Conservation (phyloP, 2,329 filamentous ascomycete genomes). For the Onygena corvina region DNA sequence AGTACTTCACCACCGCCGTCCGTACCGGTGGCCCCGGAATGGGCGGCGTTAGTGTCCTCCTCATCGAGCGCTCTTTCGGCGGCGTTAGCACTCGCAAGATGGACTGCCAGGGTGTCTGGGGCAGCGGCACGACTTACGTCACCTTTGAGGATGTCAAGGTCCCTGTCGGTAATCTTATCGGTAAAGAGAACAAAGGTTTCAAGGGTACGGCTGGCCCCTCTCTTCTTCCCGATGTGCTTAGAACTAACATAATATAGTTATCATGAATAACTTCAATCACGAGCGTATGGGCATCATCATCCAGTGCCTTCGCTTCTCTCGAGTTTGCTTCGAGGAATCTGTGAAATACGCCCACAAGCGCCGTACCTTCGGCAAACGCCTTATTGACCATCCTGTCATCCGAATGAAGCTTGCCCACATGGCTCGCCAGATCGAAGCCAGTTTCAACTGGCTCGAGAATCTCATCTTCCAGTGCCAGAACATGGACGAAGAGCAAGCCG, state of each 20-base stretch:
- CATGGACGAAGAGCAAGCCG: conserved; percentile 91
- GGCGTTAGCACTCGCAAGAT: conserved; percentile 89
- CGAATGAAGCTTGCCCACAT: conserved; percentile 96
- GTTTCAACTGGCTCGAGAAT: conserved; percentile 94
- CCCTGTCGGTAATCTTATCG: conserved; percentile 94
- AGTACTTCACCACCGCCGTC: conserved; percentile 96
- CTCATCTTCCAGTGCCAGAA: conserved; percentile 83
- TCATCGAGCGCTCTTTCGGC: conserved; percentile 74
- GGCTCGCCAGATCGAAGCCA: conserved; percentile 93
- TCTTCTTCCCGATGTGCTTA: not conserved
- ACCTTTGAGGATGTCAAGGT: conserved; percentile 99
- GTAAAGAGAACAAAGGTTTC: conserved; percentile 97
- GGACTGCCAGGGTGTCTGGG: conserved; percentile 98
- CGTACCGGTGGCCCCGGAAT: conserved; percentile 80
- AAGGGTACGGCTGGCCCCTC: conserved; percentile 43
- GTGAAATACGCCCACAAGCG: conserved; percentile 97
- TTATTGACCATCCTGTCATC: conserved; percentile 94
- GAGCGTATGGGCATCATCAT: conserved; percentile 98
- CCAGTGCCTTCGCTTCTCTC: conserved; percentile 87
- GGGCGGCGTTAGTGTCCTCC: conserved; percentile 80
- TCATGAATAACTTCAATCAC: conserved; percentile 99
- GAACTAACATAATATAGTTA: conserved; percentile 42
- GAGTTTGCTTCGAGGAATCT: conserved; percentile 93
- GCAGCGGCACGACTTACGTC: conserved; percentile 87
- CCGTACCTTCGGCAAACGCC: conserved; percentile 86